Evolutionary conservation across 139 green algal species (phyloP).

Genomic region (Volvox reticuliferus): DNA sequence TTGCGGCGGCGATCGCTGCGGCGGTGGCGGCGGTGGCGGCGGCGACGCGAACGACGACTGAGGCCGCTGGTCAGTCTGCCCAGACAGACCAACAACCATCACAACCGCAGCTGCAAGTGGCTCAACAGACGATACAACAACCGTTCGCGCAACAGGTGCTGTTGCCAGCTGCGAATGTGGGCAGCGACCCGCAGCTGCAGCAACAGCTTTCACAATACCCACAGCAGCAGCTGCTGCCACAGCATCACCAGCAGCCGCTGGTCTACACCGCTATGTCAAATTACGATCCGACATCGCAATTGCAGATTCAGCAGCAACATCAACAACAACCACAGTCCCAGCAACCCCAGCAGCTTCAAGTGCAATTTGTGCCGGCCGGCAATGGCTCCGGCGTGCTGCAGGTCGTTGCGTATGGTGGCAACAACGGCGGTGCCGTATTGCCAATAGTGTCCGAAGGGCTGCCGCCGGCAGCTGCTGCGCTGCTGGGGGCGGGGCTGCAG

Average conservation of each 20-base stretch:
- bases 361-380: not conserved
- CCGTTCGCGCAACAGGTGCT: not conserved
- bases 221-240: constrained; percentile 4
- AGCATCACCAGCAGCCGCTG: not conserved
- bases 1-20: constrained; percentile 14
- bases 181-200: not conserved
- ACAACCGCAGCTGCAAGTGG: not conserved
- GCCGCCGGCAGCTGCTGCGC: not conserved
- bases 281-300: not conserved
- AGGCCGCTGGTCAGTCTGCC: not conserved
- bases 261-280: not conserved
- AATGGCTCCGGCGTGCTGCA: not conserved
- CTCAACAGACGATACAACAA: not conserved
- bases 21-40: constrained; percentile 30
- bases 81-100: constrained; percentile 26
- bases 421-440: not conserved
- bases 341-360: constrained; percentile 11
- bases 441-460: not conserved
- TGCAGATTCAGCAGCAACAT: not conserved
- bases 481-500: not conserved
- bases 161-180: not conserved
- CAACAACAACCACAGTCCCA: not conserved
- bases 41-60: not conserved
- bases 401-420: not conserved
- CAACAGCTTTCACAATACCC: not conserved